Base-by-base conservation (phyloP, 192 early-diverging fungal genomes). In the Coemansia sp. region DNA sequence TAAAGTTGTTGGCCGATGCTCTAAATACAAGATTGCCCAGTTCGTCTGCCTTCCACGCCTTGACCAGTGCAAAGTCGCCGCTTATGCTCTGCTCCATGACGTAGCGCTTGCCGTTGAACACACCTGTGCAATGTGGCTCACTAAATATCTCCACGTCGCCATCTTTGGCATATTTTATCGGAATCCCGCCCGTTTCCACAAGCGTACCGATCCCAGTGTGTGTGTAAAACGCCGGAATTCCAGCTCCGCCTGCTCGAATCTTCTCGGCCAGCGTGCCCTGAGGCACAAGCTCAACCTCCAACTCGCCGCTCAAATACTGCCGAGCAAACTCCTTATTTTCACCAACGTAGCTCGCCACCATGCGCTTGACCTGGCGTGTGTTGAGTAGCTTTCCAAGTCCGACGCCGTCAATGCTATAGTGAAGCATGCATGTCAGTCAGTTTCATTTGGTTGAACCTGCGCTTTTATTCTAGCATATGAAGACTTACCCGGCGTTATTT, bases 11-110 rank as follows among this genome's bases (percentile, higher is more conserved):
- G 51, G 88, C 85, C 2, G 90, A 84, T 17, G 84, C 85, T 51
- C 75, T 70, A 70, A 89, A 90, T 41, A 89, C 70, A 27, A 89
- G 69, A 72, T 91, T 91, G 39, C 88, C 88, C 29, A 86, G 72
- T 35, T 74, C 79, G 65, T 91, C 88, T 8, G 84, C 90, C 83
- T 89, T 91, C 87, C 87, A 91, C 15, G 90, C 90, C 74, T 91
- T 91, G 62, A 91, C 82, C 22, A 91, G 68, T 4, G 86, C 82
- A 78, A 82, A 87, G 68, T 91, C 90, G 4, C 90, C 88, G 1
- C 72, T 73, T 43, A 91, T 88, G 56, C 86, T 83, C 67, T 87
- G 81, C 71, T 91, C 89, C 83, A 89, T 85, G 23, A 91, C 72
- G 60, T 88, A 89, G 45, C 79, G 74, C 45, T 76, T 75, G 3